A percentile compares a stretch with the other conserved stretches of the same genome.
These are phyloP conservation scores for Noccaea bulbosa DNA, from an alignment of 345 rosid genomes.

Conservation along the genomic window DNA sequence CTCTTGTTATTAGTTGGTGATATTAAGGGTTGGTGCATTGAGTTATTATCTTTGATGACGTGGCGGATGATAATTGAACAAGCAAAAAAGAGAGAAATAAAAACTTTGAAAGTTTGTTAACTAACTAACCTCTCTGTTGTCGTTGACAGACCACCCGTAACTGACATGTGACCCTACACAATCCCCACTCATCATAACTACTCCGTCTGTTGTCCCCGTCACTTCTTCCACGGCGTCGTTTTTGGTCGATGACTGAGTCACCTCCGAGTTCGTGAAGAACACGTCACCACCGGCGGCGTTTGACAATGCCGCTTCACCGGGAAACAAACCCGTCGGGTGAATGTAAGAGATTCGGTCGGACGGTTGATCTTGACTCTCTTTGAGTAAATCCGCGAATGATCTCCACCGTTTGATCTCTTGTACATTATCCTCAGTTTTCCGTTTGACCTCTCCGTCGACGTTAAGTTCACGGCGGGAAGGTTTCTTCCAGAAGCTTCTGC, in stretches of 20 bases:
- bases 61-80: constrained; percentile 8
- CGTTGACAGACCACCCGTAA: constrained; percentile 46
- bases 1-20: constrained; percentile 7
- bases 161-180: constrained; percentile 52
- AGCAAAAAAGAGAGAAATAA: background rate
- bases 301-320: constrained; percentile 18
- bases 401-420: constrained; percentile 49
- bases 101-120: constrained; percentile 30
- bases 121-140: constrained; percentile 51
- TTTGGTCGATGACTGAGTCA: constrained; percentile 26
- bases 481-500: constrained; percentile 55
- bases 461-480: background rate
- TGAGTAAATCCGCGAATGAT: constrained; percentile 50
- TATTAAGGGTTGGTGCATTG: constrained; percentile 5
- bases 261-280: constrained; percentile 38
- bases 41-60: background rate
- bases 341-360: constrained; percentile 24
- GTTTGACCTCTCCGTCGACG: constrained; percentile 4
- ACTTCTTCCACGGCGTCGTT: constrained; percentile 45
- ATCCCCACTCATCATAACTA: constrained; percentile 47
- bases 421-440: background rate
- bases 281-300: constrained; percentile 32
- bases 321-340: background rate
- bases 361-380: constrained; percentile 46
- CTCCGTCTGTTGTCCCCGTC: constrained; percentile 8